These are phyloP conservation scores for Phoma sp. DNA, from an alignment of 2,329 filamentous ascomycete genomes.

Conservation along the genomic window DNA sequence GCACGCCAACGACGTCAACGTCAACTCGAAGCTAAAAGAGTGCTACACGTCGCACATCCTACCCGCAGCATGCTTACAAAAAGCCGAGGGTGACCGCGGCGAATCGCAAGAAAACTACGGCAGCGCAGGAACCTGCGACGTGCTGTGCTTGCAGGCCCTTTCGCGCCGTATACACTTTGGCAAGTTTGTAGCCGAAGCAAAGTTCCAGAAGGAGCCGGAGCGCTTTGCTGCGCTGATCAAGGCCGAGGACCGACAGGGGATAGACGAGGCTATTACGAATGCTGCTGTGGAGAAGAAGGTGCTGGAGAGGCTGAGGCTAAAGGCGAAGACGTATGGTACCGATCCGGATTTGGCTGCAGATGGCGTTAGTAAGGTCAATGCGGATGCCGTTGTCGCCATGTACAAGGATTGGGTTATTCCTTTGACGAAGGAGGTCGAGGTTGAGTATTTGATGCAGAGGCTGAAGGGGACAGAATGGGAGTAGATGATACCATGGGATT, in stretches of 20 bases:
- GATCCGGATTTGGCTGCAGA: slow-evolving; percentile 74
- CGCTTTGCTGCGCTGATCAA: slow-evolving; percentile 84
- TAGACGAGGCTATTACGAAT: slow-evolving; percentile 91
- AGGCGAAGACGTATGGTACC: slow-evolving; percentile 91
- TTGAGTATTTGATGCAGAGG: slow-evolving; percentile 97
- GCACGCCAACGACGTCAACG: slow-evolving; percentile 86
- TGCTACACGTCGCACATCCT: slow-evolving; percentile 86
- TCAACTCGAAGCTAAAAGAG: slow-evolving; percentile 85
- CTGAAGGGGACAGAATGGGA: slow-evolving; percentile 65
- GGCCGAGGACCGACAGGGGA: slow-evolving; percentile 78
- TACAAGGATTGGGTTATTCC: slow-evolving; percentile 85
- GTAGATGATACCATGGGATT: not conserved
- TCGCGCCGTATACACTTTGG: slow-evolving; percentile 95
- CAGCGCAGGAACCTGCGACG: slow-evolving; percentile 88
- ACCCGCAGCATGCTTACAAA: slow-evolving; percentile 80
- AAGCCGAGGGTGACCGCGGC: slow-evolving; percentile 78
- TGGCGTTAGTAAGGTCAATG: slow-evolving; percentile 82
- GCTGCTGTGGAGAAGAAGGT: slow-evolving; percentile 89
- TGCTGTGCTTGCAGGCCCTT: slow-evolving; percentile 86
- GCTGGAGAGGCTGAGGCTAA: slow-evolving; percentile 82
- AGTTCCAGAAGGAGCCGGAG: slow-evolving; percentile 85
- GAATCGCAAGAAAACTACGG: slow-evolving; percentile 95
- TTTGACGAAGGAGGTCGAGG: slow-evolving; percentile 96
- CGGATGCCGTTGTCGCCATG: slow-evolving; percentile 68
- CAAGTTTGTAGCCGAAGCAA: slow-evolving; percentile 97